phyloP scores from a whole-genome alignment of 306 rosid species.

The Echinosophora koreensis region DNA sequence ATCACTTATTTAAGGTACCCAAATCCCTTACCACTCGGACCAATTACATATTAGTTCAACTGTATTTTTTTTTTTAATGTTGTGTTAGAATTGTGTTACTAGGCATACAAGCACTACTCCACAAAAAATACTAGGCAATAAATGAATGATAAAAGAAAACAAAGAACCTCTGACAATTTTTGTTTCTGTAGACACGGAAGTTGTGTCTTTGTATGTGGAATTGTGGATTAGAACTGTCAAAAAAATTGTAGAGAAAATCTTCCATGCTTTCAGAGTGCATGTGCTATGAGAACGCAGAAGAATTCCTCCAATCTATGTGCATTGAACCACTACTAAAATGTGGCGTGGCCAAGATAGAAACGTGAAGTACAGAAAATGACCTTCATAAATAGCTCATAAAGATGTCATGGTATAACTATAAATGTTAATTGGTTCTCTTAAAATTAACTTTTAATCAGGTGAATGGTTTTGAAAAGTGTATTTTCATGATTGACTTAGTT shows the following conservation, averaged over 20 bases:
- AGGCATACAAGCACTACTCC: not conserved
- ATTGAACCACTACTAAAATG: slow-evolving; percentile 32
- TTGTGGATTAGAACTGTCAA: slow-evolving; percentile 32
- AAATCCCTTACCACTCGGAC: too few relatives aligned
- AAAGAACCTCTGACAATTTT: slow-evolving; percentile 27
- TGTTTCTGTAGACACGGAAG: slow-evolving; percentile 36
- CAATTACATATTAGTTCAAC: too few relatives aligned
- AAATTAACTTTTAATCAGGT: not conserved
- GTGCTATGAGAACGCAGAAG: slow-evolving; percentile 31
- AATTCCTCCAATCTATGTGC: slow-evolving; percentile 22
- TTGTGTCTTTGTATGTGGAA: slow-evolving; percentile 33
- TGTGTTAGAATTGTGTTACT: not conserved
- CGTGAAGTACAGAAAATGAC: slow-evolving; percentile 18
- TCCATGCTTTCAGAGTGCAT: slow-evolving; percentile 37
- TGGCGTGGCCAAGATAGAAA: slow-evolving; percentile 12
- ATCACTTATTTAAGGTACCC: too few relatives aligned
- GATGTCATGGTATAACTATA: not conserved
- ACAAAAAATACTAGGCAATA: not conserved
- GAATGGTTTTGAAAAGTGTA: not conserved
- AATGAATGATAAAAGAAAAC: not conserved
- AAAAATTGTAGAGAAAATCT: slow-evolving; percentile 28
- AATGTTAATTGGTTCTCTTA: slow-evolving; percentile 13
- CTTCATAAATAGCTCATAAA: slow-evolving; percentile 13
- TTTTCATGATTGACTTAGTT: not conserved
- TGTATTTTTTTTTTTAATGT: too few relatives aligned